Evolutionary conservation across 495 filamentous ascomycete species (phyloP).

Genomic region (Penicillium roqueforti): DNA sequence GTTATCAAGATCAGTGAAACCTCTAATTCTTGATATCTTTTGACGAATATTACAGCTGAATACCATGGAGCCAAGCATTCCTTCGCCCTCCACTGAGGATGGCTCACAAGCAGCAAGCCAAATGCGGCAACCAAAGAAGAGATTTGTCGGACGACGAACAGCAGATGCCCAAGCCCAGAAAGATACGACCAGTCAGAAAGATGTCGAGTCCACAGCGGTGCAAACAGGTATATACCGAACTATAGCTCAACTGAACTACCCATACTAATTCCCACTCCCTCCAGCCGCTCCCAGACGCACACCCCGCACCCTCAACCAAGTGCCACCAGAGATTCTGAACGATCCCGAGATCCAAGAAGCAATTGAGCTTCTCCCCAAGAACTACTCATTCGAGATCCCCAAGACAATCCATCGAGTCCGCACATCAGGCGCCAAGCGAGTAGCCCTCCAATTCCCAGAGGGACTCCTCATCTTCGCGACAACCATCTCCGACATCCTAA

Average conservation of each 20-base stretch:
- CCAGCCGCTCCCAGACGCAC: conserved; percentile 60
- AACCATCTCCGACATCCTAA: conserved; percentile 95
- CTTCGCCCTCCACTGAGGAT: not conserved
- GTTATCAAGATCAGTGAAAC: not conserved
- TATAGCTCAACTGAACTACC: too few species aligned
- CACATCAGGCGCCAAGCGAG: conserved; percentile 64
- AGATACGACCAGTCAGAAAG: conserved; percentile 40
- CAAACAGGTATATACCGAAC: conserved; percentile 32
- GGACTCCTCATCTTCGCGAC: conserved; percentile 94
- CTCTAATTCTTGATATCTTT: not conserved
- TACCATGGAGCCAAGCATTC: not conserved
- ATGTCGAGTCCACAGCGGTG: conserved; percentile 58
- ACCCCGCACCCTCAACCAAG: conserved; percentile 77
- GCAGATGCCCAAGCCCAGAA: conserved; percentile 52
- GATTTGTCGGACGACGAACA: conserved; percentile 71
- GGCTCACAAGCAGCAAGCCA: conserved; percentile 9
- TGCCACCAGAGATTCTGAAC: conserved; percentile 80
- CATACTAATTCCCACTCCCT: not conserved
- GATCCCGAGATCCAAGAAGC: conserved; percentile 87
- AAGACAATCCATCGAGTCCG: conserved; percentile 97
- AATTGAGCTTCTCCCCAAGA: conserved; percentile 78
- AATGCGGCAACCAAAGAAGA: conserved; percentile 60
- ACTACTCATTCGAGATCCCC: conserved; percentile 97
- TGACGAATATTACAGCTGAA: not conserved
- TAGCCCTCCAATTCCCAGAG: conserved; percentile 95